Evolutionary conservation across 2,329 filamentous ascomycete species (phyloP).

Genomic region (Sphaerulina vaccinii): DNA sequence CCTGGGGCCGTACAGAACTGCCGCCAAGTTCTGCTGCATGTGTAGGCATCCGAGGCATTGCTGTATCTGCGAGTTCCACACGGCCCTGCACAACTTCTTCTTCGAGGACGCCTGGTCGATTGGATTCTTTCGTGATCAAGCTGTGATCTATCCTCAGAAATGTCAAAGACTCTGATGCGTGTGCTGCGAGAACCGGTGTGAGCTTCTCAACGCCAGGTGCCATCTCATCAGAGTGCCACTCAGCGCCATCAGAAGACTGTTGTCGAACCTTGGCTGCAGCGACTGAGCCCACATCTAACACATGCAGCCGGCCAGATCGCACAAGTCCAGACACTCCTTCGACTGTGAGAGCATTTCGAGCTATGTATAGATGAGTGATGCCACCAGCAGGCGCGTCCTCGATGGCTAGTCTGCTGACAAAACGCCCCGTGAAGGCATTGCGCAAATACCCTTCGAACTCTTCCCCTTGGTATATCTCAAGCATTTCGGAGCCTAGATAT

Average conservation of each 20-base stretch:
- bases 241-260: conserved; percentile 27
- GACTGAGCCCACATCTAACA: conserved; percentile 56
- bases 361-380: conserved; percentile 60
- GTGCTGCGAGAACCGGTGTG: conserved; percentile 50
- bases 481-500: conserved; percentile 41
- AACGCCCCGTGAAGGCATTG: conserved; percentile 48
- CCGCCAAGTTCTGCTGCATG: conserved; percentile 34
- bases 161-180: conserved; percentile 49
- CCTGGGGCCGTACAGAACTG: conserved; percentile 23
- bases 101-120: conserved; percentile 19
- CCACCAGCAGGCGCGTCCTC: conserved; percentile 56
- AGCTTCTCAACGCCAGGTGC: conserved; percentile 56
- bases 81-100: conserved; percentile 28
- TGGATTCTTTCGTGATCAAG: conserved; percentile 51
- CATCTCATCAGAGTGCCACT: conserved; percentile 29
- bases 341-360: conserved; percentile 55
- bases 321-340: conserved; percentile 57
- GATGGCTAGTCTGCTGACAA: conserved; percentile 55
- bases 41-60: conserved; percentile 24
- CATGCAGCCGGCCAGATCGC: conserved; percentile 52
- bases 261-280: conserved; percentile 25
- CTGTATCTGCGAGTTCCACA: conserved; percentile 32
- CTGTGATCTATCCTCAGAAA: conserved; percentile 58
- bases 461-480: conserved; percentile 45
- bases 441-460: conserved; percentile 55